Evolutionary conservation across 176 grass and related monocot species (phyloP).

Genomic region (Bromus sterilis): DNA sequence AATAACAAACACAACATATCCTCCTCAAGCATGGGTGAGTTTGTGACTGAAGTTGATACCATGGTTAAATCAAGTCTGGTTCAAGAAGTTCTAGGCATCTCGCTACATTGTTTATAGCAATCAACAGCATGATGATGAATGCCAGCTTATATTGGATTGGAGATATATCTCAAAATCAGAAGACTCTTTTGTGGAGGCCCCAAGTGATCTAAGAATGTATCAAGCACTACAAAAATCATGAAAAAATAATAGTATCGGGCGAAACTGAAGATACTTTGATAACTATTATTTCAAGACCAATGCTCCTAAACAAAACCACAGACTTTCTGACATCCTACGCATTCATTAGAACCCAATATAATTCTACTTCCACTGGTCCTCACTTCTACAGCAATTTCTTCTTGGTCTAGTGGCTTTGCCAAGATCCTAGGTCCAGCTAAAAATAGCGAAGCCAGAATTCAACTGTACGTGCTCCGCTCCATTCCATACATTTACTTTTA

Average conservation of each 20-base stretch:
- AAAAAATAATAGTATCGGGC: not conserved
- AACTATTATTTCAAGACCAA: not conserved
- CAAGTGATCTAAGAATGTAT: not conserved
- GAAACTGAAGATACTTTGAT: not conserved
- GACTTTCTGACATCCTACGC: not conserved
- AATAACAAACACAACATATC: not conserved
- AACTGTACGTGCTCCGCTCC: not conserved
- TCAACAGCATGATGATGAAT: not conserved
- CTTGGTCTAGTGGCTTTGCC: not conserved
- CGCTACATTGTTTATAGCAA: not conserved
- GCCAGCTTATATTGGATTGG: not conserved
- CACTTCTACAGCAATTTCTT: not conserved
- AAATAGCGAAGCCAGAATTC: not conserved
- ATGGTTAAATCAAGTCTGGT: not conserved
- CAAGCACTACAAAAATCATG: not conserved
- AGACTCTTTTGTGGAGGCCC: not conserved
- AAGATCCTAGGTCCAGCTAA: not conserved
- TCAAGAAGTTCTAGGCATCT: not conserved
- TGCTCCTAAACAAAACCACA: not conserved
- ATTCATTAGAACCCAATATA: not conserved
- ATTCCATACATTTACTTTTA: not conserved
- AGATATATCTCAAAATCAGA: not conserved
- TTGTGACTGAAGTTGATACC: not conserved
- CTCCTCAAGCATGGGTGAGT: not conserved
- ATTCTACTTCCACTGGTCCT: not conserved